A percentile compares a stretch with the other conserved stretches of the same genome.
Conservation (phyloP, 139 green algal species). For the Coccomyxa sp. region DNA sequence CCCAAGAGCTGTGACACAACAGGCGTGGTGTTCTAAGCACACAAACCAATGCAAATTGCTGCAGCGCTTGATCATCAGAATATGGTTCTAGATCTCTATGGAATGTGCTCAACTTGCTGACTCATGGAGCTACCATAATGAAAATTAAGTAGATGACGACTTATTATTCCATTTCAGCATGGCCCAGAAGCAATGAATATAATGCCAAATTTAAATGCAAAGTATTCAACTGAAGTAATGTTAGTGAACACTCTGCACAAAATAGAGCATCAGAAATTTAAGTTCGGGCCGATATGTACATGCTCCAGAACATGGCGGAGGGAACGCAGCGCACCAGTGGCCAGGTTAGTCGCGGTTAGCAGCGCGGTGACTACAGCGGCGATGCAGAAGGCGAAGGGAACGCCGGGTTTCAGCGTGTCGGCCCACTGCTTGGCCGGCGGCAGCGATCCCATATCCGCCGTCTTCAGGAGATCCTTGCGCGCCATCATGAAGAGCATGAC, state of each 20-base stretch:
- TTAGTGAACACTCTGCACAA: no score
- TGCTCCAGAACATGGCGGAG: no score
- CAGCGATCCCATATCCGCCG: constrained; percentile 31
- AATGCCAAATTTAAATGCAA: no score
- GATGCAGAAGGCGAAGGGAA: constrained; percentile 20
- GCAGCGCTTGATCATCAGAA: neutral
- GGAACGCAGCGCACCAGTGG: constrained; percentile 3
- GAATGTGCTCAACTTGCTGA: no score
- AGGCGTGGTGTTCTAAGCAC: neutral
- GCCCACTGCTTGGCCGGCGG: constrained; percentile 24
- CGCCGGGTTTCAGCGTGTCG: constrained; percentile 5
- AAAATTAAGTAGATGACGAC: no score
- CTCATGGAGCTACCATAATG: no score
- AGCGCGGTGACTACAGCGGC: constrained; percentile 8
- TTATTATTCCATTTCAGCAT: no score
- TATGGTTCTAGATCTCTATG: no score
- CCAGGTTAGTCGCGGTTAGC: constrained; percentile 15
- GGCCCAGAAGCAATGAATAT: no score
- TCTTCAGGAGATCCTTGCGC: constrained; percentile 20
- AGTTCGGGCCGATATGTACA: no score
- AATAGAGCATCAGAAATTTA: no score
- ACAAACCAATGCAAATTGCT: neutral
- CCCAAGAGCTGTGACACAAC: constrained; percentile 11
- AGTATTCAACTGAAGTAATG: no score
- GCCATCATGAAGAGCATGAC: constrained; percentile 23